A percentile compares a stretch with the other conserved stretches of the same genome.
These are phyloP conservation scores for Saturnispora gosingensis DNA, from an alignment of 805 yeast species.

Conservation along the genomic window DNA sequence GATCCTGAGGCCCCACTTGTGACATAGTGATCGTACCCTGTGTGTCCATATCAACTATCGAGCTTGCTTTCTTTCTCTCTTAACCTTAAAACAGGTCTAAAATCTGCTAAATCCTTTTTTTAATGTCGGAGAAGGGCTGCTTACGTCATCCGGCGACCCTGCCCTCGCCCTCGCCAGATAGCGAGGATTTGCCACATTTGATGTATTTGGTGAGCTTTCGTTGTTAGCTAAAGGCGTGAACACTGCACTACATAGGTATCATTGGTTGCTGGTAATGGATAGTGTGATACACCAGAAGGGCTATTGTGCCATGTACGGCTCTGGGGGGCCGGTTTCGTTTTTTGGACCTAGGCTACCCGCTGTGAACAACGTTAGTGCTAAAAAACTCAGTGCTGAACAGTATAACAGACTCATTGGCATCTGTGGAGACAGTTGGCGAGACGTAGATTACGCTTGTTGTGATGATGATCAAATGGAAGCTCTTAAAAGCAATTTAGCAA, in stretches of 20 bases:
- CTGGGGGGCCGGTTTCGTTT: constrained; percentile 66
- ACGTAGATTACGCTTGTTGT: constrained; percentile 54
- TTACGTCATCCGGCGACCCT: neutral
- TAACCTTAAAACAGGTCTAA: neutral
- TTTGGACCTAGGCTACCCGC: constrained; percentile 82
- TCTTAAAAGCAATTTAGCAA: constrained; percentile 52
- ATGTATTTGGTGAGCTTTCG: neutral
- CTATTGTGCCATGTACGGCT: constrained; percentile 46
- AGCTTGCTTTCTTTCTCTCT: neutral
- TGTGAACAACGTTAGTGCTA: constrained; percentile 46
- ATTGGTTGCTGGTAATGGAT: neutral
- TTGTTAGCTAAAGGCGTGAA: neutral
- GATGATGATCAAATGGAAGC: constrained; percentile 48
- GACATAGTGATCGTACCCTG: neutral
- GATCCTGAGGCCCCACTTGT: neutral
- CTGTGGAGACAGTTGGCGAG: constrained; percentile 66
- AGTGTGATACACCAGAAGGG: constrained; percentile 30
- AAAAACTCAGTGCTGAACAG: constrained; percentile 36
- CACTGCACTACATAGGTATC: neutral
- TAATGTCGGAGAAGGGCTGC: neutral
- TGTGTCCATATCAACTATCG: neutral
- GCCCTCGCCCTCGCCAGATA: neutral
- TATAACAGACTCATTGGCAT: constrained; percentile 39
- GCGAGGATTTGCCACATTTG: neutral
- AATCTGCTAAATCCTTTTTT: neutral